phyloP scores from a whole-genome alignment of 192 early-diverging fungal species.

The Nowakowskiella sp. region DNA sequence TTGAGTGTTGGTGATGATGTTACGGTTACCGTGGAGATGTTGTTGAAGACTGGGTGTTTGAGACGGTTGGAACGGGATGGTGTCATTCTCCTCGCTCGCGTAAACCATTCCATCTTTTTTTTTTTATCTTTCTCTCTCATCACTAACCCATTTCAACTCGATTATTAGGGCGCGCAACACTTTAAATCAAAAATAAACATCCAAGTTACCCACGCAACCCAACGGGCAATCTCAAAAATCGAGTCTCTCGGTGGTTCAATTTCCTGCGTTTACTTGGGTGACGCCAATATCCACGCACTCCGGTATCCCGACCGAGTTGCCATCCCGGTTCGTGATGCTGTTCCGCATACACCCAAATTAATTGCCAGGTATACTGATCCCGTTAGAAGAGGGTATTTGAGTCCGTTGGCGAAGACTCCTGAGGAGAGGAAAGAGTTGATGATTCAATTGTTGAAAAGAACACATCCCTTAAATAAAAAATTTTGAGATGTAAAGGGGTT shows the following conservation, averaged over 20 bases:
- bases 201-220: constrained; percentile 75
- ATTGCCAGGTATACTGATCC: constrained; percentile 59
- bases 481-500: too few relatives aligned
- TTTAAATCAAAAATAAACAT: constrained; percentile 72
- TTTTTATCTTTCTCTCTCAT: not conserved
- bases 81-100: constrained; percentile 61
- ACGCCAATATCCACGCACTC: constrained; percentile 61
- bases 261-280: constrained; percentile 73
- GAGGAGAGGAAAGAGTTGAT: too few relatives aligned
- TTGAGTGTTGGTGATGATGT: constrained; percentile 73
- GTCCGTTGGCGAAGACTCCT: constrained; percentile 23
- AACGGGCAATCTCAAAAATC: constrained; percentile 68
- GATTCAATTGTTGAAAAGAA: too few relatives aligned
- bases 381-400: constrained; percentile 67
- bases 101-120: constrained; percentile 5
- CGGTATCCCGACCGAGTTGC: constrained; percentile 65
- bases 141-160: not conserved
- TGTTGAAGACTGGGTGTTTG: constrained; percentile 53
- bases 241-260: constrained; percentile 77
- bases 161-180: constrained; percentile 60
- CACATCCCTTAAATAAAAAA: too few relatives aligned
- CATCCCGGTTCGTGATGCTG: constrained; percentile 55
- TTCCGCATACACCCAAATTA: constrained; percentile 10
- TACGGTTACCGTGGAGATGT: constrained; percentile 74
- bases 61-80: constrained; percentile 78